These are phyloP conservation scores for Collybia sordida DNA, from an alignment of 768 basidiomycete genomes.

Conservation along the genomic window DNA sequence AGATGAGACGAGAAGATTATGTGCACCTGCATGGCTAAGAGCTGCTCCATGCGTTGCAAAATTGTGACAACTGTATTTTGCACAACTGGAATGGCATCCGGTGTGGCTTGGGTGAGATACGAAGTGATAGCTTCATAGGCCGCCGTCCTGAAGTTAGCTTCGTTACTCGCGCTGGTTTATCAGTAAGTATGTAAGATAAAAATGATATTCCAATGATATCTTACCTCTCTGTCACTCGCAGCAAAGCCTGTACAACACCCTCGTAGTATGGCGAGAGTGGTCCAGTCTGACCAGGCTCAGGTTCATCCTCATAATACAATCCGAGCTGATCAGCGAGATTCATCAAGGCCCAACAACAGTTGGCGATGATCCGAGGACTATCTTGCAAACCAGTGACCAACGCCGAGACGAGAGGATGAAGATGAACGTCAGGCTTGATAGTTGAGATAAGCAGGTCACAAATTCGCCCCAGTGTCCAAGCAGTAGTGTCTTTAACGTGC, in stretches of 20 bases:
- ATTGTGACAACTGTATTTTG: constrained; percentile 81
- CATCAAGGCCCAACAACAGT: constrained; percentile 97
- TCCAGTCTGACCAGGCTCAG: constrained; percentile 49
- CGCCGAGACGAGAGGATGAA: constrained; percentile 80
- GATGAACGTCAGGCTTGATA: constrained; percentile 87
- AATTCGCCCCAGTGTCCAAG: constrained; percentile 96
- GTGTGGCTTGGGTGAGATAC: constrained; percentile 77
- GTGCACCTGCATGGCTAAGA: constrained; percentile 78
- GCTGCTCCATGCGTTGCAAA: constrained; percentile 87
- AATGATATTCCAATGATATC: constrained; percentile 17
- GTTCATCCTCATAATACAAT: constrained; percentile 60
- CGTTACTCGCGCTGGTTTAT: constrained; percentile 68
- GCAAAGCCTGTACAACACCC: constrained; percentile 78
- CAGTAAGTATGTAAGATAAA: constrained; percentile 10
- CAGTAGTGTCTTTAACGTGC: constrained; percentile 94
- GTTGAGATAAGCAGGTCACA: constrained; percentile 84
- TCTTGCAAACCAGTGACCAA: constrained; percentile 81
- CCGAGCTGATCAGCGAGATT: constrained; percentile 91
- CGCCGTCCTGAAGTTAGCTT: constrained; percentile 90
- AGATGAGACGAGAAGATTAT: not conserved
- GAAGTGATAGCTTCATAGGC: constrained; percentile 96
- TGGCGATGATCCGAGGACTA: constrained; percentile 82
- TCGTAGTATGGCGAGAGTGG: constrained; percentile 89
- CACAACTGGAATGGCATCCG: constrained; percentile 78
- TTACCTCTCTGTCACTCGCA: constrained; percentile 86